Conservation (phyloP, 768 basidiomycete species). For the Boletus pseudo-olivaceus region DNA sequence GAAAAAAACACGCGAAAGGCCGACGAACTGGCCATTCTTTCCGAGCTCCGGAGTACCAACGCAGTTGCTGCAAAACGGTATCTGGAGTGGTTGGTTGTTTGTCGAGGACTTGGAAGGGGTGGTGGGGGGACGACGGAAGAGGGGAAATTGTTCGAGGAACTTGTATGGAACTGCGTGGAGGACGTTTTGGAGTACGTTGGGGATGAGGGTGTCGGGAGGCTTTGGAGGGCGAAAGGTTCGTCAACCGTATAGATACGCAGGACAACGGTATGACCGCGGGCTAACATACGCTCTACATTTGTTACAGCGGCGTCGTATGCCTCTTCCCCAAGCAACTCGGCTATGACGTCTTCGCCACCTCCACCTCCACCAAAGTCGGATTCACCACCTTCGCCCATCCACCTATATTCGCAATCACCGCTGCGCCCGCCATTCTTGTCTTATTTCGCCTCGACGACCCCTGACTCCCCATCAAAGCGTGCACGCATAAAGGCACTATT, state of each 20-base stretch:
- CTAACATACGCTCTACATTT: not conserved
- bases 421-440: slow-evolving; percentile 39
- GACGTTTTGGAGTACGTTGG: slow-evolving; percentile 46
- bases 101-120: slow-evolving; percentile 41
- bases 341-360: slow-evolving; percentile 1
- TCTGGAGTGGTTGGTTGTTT: slow-evolving; percentile 78
- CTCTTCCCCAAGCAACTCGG: slow-evolving; percentile 26
- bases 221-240: slow-evolving; percentile 72
- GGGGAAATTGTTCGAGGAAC: slow-evolving; percentile 54
- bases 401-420: not conserved
- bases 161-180: slow-evolving; percentile 55
- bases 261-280: not conserved
- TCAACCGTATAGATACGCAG: not conserved
- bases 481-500: slow-evolving; percentile 71
- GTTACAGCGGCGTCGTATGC: slow-evolving; percentile 51
- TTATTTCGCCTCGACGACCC: slow-evolving; percentile 81
- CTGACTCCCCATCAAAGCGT: slow-evolving; percentile 71
- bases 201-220: slow-evolving; percentile 51
- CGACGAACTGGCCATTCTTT: slow-evolving; percentile 28
- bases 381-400: not conserved
- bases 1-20: slow-evolving; percentile 20
- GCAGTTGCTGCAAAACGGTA: slow-evolving; percentile 59
- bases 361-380: slow-evolving; percentile 11
- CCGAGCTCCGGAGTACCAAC: slow-evolving; percentile 24
- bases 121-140: slow-evolving; percentile 22